These are phyloP conservation scores for Xerocomus minutiporus DNA, from an alignment of 1,284 basidiomycete species.

Conservation along the genomic window DNA sequence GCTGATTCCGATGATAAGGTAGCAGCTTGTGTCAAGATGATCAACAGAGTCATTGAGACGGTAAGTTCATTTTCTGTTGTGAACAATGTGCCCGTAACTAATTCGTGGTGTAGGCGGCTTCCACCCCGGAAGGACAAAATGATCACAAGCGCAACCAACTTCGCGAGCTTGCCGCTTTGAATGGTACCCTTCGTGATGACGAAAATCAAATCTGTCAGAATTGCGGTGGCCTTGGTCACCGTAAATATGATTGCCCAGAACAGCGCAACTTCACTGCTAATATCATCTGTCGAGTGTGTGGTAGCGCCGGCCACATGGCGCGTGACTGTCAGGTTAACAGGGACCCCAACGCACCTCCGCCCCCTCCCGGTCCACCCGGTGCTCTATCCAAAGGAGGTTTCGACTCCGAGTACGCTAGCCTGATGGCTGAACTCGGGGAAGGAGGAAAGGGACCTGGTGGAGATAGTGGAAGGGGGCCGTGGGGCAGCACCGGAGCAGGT, in stretches of 20 bases:
- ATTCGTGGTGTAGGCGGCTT: conserved; percentile 71
- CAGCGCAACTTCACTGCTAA: conserved; percentile 96
- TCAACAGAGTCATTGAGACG: conserved; percentile 98
- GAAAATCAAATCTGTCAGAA: conserved; percentile 99
- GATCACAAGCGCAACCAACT: conserved; percentile 99
- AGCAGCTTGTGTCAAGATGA: conserved; percentile 84
- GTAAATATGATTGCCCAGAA: conserved; percentile 96
- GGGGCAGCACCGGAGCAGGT: conserved; percentile 58
- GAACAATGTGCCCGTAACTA: conserved; percentile 12
- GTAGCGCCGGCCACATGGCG: conserved; percentile 94
- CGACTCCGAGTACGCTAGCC: conserved; percentile 94
- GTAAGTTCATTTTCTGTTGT: conserved; percentile 45
- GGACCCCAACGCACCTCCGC: conserved; percentile 57
- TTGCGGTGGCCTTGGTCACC: conserved; percentile 90
- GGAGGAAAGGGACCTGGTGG: conserved; percentile 54
- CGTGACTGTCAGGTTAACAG: conserved; percentile 88
- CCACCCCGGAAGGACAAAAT: conserved; percentile 98
- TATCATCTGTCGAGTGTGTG: conserved; percentile 95
- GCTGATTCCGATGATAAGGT: conserved; percentile 94
- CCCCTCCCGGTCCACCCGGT: conserved; percentile 33
- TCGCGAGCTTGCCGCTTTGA: conserved; percentile 94
- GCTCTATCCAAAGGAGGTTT: conserved; percentile 65
- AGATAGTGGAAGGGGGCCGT: conserved; percentile 52
- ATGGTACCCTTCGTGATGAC: conserved; percentile 98
- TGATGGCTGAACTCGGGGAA: conserved; percentile 99